These are phyloP conservation scores for Globisporangium parvum DNA, from an alignment of 352 stramenopile species.

Conservation along the genomic window DNA sequence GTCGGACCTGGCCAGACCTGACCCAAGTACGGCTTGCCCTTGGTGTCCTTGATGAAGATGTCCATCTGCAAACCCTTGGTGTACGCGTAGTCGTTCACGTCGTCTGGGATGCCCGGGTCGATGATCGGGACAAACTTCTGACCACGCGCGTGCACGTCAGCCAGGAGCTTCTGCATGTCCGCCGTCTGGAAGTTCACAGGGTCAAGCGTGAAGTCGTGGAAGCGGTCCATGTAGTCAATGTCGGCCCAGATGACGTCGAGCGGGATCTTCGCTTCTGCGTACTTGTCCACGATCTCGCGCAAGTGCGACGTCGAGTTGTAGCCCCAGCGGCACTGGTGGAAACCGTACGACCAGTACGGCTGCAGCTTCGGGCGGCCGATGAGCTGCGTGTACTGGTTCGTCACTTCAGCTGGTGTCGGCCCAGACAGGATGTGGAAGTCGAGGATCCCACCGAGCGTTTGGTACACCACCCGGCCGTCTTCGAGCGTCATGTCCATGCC, in stretches of 20 bases:
- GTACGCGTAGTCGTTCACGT: conserved; percentile 44
- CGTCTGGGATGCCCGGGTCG: conserved; percentile 72
- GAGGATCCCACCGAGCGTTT: conserved; percentile 40
- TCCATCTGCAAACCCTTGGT: conserved; percentile 45
- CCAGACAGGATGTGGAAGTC: conserved; percentile 55
- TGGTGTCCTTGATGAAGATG: conserved; percentile 75
- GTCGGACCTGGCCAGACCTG: conserved; percentile 81
- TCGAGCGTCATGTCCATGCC: conserved; percentile 55
- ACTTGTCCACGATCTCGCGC: conserved; percentile 26
- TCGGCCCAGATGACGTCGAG: conserved; percentile 53
- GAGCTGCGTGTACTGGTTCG: conserved; percentile 43
- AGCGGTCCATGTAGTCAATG: conserved; percentile 53
- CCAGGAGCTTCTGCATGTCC: conserved; percentile 30
- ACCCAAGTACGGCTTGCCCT: conserved; percentile 53
- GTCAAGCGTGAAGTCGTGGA: conserved; percentile 54
- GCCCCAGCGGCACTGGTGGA: conserved; percentile 52
- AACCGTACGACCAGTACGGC: conserved; percentile 63
- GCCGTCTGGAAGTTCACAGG: conserved; percentile 30
- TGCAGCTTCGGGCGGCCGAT: conserved; percentile 42
- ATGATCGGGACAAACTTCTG: conserved; percentile 79
- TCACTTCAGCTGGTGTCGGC: conserved; percentile 29
- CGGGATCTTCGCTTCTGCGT: conserved; percentile 28
- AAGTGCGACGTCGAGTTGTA: conserved; percentile 22
- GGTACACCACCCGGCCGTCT: conserved; percentile 30
- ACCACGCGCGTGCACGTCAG: conserved; percentile 41